Conservation (phyloP, 164 flowering plant species). For the Santalum album region DNA sequence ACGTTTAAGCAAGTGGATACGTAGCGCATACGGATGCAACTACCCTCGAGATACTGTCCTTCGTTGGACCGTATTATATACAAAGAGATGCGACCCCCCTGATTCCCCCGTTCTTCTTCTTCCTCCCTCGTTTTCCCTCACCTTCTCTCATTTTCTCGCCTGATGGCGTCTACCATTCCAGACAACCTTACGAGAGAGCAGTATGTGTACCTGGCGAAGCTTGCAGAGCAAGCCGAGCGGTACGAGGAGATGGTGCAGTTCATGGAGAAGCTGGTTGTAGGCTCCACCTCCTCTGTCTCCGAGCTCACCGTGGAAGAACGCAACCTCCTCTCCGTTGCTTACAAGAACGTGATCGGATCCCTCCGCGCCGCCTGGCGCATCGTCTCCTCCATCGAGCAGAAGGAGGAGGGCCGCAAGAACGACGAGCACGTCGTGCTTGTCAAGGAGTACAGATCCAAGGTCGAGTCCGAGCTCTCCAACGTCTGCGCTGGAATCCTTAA, state of each 20-base stretch:
- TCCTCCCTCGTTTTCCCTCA: not conserved
- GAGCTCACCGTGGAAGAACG: constrained; percentile 84
- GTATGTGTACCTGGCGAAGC: constrained; percentile 64
- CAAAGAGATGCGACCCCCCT: too few relatives aligned
- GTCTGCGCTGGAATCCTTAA: constrained; percentile 55
- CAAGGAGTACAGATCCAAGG: constrained; percentile 53
- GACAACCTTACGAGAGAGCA: constrained; percentile 59
- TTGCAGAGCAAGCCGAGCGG: constrained; percentile 79
- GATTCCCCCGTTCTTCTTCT: too few relatives aligned
- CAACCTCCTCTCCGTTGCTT: constrained; percentile 76
- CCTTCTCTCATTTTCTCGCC: not conserved
- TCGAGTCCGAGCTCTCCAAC: constrained; percentile 50
- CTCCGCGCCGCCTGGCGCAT: constrained; percentile 86
- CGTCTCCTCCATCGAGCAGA: constrained; percentile 82
- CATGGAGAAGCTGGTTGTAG: constrained; percentile 64
- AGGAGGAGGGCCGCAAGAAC: constrained; percentile 70
- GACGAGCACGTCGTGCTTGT: constrained; percentile 58
- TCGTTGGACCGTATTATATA: too few relatives aligned
- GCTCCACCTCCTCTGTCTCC: constrained; percentile 19
- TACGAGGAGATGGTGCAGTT: constrained; percentile 81
- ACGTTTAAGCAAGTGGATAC: too few relatives aligned
- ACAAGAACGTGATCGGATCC: constrained; percentile 80
- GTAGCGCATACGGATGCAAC: too few relatives aligned
- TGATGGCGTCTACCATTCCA: constrained; percentile 12
- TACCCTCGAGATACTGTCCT: too few relatives aligned